Evolutionary conservation across 2,329 filamentous ascomycete species (phyloP), one percentile per base, ranked within the genome.

Genomic region (Penicillium palitans): DNA sequence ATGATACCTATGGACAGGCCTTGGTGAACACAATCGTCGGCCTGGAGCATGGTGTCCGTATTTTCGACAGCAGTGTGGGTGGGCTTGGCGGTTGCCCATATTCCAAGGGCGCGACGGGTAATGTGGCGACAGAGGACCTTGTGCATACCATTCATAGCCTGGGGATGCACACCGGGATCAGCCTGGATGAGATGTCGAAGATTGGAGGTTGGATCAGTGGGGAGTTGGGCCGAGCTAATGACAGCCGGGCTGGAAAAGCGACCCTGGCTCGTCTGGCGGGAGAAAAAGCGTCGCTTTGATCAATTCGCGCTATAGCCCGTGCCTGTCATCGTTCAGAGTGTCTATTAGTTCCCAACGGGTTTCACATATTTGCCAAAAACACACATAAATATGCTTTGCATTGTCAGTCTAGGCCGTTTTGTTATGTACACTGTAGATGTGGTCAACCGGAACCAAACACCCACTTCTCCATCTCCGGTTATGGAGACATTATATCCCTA

Each of bases 1-100:
- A 88, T 65, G 86, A 88, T 65, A 88, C 86, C 0, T 88, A 87
- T 65, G 86, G 85, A 2, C 84, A 87, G 68, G 86, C 86, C 2
- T 71, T 88, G 45, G 82, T 87, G 10, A 88, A 88, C 60, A 83
- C 83, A 0, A 78, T 87, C 12, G 83, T 88, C 0, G 83, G 81
- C 2, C 72, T 88, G 12, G 86, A 88, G 66, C 82, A 86, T 66
- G 86, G 86, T 4, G 80, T 88, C 24, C 75, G 86, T 39, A 84
- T 84, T 1, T 88, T 88, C 66, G 86, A 88, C 66, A 81, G 82
- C 51, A 85, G 84, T 50, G 86, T 88, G 7, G 85, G 81, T 17
- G 86, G 86, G 0, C 75, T 88, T 19, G 86, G 86, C 40, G 86
- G 86, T 0, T 88, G 86, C 68, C 86, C 86, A 1, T 88, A 83